Conservation (phyloP, 2,329 filamentous ascomycete genomes). For the Plenodomus tracheiphilus region DNA sequence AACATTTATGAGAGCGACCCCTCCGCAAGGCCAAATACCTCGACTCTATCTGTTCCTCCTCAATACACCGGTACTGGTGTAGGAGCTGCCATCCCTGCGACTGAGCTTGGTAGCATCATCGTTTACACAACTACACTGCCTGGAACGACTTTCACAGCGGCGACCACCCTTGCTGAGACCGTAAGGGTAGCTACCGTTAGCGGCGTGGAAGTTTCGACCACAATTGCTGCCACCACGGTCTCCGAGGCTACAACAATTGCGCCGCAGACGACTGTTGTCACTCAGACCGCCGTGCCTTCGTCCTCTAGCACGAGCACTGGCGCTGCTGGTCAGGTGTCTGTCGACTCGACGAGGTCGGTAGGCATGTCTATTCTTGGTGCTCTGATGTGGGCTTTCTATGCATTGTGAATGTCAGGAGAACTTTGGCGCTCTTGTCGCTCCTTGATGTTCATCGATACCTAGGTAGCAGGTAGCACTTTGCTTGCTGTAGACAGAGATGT, state of each 20-base stretch:
- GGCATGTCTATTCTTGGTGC: conserved; percentile 31
- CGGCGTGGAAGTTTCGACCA: conserved; percentile 20
- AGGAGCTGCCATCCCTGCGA: conserved; percentile 51
- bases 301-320: conserved; percentile 21
- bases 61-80: conserved; percentile 53
- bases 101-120: conserved; percentile 46
- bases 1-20: conserved; percentile 50
- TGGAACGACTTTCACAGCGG: conserved; percentile 28
- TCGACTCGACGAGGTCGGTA: conserved; percentile 22
- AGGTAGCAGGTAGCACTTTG: no score
- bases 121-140: conserved; percentile 41
- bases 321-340: conserved; percentile 20
- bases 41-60: conserved; percentile 49
- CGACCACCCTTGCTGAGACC: conserved; percentile 24
- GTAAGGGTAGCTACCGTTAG: conserved; percentile 21
- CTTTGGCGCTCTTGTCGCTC: not conserved
- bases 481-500: no score
- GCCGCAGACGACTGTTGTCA: conserved; percentile 21
- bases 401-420: conserved; percentile 11
- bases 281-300: conserved; percentile 16
- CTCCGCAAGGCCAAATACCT: conserved; percentile 48
- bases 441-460: not conserved
- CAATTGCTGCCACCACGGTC: conserved; percentile 24
- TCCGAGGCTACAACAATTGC: conserved; percentile 28
- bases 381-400: conserved; percentile 29